Base-by-base conservation (phyloP, 345 rosid species). In the Sisymbrium altissimum region DNA sequence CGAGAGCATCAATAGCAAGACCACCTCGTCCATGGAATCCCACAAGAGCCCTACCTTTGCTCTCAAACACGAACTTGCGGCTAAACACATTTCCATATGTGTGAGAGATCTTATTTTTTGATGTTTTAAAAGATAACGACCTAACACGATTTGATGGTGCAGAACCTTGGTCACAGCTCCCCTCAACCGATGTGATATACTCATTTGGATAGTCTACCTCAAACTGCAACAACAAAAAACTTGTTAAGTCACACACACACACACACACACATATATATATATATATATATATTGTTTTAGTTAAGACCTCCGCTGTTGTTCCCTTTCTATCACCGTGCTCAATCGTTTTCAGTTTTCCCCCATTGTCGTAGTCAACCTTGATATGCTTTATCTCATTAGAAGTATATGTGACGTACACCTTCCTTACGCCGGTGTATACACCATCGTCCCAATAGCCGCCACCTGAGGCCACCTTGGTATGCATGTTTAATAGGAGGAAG, bases 141-240 rank as follows among this genome's bases (percentile, higher is more conserved):
- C 45, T 66, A 19, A 66, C n/a, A 9, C 53, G 38, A 9, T 43
- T 63, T 27, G 38, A 32, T 32, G 0, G 8, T 0, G 6, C 9
- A 3, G 14, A 3, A 4, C 1, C 38, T 33, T 0, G 6, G 74
- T 57, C 32, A 19, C 46, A 30, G 0, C 23, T 50, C 35, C 46
- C 74, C 12, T 19, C 64, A 0, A 70, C 30, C 0, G 65, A 45
- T 27, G 44, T 70, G 18, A 70, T 33, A 33, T 27, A 58, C 30
- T 58, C 74, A n/a, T 35, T 48, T 18, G 66, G 74, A 58, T 45
- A 69, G 18, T 69, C 73, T 13, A 66, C 18, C 4, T 33, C 33
- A 33, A 66, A 66, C 70, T 66, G 59, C 45, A 33, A 10, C 6
- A 66, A 32, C n/a, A 13, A 6, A 19, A 64, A 21, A 4, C 32